Evolutionary conservation across 2,329 filamentous ascomycete genomes (phyloP).

Genomic region (Aureobasidium sp.): DNA sequence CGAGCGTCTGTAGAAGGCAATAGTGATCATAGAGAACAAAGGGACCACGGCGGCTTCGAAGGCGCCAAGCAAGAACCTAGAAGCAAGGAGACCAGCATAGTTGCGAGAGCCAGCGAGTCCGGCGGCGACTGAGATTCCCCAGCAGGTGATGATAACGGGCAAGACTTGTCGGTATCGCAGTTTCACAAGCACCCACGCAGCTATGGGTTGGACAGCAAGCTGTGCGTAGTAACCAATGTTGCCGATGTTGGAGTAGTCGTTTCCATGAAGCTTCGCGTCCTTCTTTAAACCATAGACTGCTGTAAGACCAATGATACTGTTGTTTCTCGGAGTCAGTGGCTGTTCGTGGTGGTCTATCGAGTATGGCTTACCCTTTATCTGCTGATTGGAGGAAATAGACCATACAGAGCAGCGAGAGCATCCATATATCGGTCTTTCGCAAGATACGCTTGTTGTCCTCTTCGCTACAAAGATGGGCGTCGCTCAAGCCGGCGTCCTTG

Average conservation of each 20-base stretch:
- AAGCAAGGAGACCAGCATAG: constrained; percentile 18
- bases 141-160: constrained; percentile 17
- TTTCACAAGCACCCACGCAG: constrained; percentile 16
- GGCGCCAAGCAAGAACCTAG: constrained; percentile 19
- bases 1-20: constrained; percentile 15
- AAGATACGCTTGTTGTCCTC: constrained; percentile 17
- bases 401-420: constrained; percentile 17
- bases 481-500: constrained; percentile 9
- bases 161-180: constrained; percentile 16
- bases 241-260: constrained; percentile 18
- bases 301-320: constrained; percentile 16
- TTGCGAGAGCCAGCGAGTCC: constrained; percentile 16
- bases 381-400: constrained; percentile 17
- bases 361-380: constrained; percentile 5
- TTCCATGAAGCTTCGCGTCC: constrained; percentile 18
- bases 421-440: constrained; percentile 16
- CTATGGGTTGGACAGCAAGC: constrained; percentile 15
- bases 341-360: not conserved
- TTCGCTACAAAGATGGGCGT: constrained; percentile 14
- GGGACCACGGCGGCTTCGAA: constrained; percentile 19
- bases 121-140: constrained; percentile 16
- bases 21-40: constrained; percentile 16
- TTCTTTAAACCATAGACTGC: constrained; percentile 19
- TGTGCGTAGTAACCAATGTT: constrained; percentile 19
- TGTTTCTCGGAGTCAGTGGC: not conserved